A percentile compares a stretch with the other conserved stretches of the same genome.
These are phyloP conservation scores for Cornus kousa DNA, from an alignment of 148 eudicot species.

Conservation along the genomic window DNA sequence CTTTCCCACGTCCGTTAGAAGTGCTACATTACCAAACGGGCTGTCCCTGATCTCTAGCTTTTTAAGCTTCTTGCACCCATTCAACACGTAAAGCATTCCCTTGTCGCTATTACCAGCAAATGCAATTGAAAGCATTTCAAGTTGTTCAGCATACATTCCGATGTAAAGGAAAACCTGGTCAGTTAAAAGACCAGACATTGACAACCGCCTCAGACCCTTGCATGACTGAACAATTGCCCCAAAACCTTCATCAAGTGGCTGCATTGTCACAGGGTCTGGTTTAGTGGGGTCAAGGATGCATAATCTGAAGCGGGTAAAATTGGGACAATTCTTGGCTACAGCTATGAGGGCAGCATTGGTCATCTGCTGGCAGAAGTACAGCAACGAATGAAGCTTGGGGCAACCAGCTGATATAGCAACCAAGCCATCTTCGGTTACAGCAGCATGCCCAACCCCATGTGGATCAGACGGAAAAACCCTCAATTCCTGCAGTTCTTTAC, in stretches of 20 bases:
- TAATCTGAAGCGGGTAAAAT: conserved; percentile 61
- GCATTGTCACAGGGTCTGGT: conserved; percentile 63
- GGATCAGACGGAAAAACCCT: conserved; percentile 80
- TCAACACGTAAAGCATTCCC: conserved; percentile 74
- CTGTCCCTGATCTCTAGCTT: conserved; percentile 81
- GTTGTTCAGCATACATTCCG: conserved; percentile 82
- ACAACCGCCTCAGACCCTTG: conserved; percentile 64
- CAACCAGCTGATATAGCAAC: conserved; percentile 82
- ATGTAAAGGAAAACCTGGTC: conserved; percentile 79
- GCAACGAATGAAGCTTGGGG: conserved; percentile 65
- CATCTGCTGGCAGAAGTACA: conserved; percentile 82
- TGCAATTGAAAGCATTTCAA: conserved; percentile 87
- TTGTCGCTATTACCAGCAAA: conserved; percentile 80
- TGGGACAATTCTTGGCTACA: conserved; percentile 76
- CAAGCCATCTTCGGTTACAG: conserved; percentile 77
- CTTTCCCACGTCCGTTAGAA: conserved; percentile 71
- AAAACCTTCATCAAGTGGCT: conserved; percentile 81
- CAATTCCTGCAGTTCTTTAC: conserved; percentile 79
- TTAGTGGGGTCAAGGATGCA: conserved; percentile 56
- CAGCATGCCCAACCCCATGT: conserved; percentile 42
- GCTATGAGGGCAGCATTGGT: conserved; percentile 76
- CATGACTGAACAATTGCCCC: conserved; percentile 79
- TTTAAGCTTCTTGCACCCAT: conserved; percentile 77
- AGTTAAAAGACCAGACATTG: conserved; percentile 70
- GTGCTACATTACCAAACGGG: conserved; percentile 73